Conservation (phyloP, 1,284 basidiomycete genomes). For the Coniferiporia sulphurascens region DNA sequence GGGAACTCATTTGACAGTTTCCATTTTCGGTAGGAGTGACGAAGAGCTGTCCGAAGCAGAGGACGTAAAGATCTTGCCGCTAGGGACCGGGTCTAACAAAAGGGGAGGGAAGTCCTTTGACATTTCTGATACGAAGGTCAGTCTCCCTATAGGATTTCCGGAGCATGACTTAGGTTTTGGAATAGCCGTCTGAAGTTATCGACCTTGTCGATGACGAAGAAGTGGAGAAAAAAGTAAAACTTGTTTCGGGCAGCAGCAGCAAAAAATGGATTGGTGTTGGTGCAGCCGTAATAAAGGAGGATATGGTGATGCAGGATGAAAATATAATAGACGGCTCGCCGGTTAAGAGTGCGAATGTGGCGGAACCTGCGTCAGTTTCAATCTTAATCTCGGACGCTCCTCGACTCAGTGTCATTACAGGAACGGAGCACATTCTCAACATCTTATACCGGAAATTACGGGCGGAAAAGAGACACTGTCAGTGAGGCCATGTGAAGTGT, state of each 20-base stretch:
- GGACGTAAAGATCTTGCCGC: conserved; percentile 19
- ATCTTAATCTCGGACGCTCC: not conserved
- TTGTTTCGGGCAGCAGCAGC: not conserved
- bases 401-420: not conserved
- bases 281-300: too few species aligned
- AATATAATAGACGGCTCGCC: not conserved
- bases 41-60: conserved; percentile 29
- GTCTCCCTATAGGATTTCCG: not conserved
- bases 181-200: not conserved
- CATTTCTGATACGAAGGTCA: not conserved
- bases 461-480: too few species aligned
- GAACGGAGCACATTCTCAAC: not conserved
- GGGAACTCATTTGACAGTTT: not conserved
- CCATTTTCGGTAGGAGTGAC: conserved; percentile 18
- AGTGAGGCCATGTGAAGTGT: too few species aligned
- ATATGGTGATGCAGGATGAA: not conserved
- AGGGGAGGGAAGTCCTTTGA: not conserved
- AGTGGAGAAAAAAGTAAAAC: not conserved
- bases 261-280: not conserved
- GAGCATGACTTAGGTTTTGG: not conserved
- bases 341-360: not conserved
- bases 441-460: too few species aligned
- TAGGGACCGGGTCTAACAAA: not conserved
- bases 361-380: not conserved
- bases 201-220: conserved; percentile 1